phyloP scores from a whole-genome alignment of 768 basidiomycete species.

The Phaeotremella skinneri region DNA sequence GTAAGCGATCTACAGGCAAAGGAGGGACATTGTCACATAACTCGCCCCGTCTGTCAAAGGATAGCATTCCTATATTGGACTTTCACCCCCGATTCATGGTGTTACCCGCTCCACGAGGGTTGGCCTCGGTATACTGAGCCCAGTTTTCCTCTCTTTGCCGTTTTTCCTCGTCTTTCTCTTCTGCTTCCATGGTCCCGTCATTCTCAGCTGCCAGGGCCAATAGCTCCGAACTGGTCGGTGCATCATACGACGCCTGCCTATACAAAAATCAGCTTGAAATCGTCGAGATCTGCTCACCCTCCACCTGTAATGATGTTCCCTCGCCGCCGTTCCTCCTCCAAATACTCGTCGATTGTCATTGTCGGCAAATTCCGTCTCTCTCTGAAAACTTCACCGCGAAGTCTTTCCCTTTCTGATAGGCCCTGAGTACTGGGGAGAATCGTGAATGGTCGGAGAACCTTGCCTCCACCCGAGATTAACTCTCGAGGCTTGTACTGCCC shows the following conservation, averaged over 20 bases:
- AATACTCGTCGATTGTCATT: slow-evolving; percentile 93
- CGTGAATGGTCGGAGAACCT: slow-evolving; percentile 86
- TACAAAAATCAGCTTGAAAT: background rate
- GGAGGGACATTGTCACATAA: too few relatives aligned
- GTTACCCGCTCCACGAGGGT: slow-evolving; percentile 91
- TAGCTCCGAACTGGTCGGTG: slow-evolving; percentile 73
- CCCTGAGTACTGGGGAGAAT: slow-evolving; percentile 71
- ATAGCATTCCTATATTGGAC: too few relatives aligned
- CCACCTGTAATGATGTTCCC: slow-evolving; percentile 86
- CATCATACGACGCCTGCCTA: slow-evolving; percentile 67
- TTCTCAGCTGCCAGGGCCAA: slow-evolving; percentile 74
- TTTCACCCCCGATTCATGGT: slow-evolving; percentile 85
- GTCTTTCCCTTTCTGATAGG: slow-evolving; percentile 62
- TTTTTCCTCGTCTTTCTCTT: slow-evolving; percentile 70
- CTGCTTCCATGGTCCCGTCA: slow-evolving; percentile 71
- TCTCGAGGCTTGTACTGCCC: slow-evolving; percentile 48
- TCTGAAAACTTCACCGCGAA: slow-evolving; percentile 79
- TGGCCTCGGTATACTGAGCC: slow-evolving; percentile 80
- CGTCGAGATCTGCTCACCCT: slow-evolving; percentile 60
- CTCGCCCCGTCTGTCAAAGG: too few relatives aligned
- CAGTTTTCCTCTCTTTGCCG: slow-evolving; percentile 84
- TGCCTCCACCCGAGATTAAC: slow-evolving; percentile 71
- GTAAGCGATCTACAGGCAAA: too few relatives aligned
- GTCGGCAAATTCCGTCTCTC: slow-evolving; percentile 81
- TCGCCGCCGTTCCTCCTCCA: slow-evolving; percentile 74